A percentile compares a stretch with the other conserved stretches of the same genome.
phyloP scores from a whole-genome alignment of 1,139 yeast species.

The Zygosaccharomyces sapae region DNA sequence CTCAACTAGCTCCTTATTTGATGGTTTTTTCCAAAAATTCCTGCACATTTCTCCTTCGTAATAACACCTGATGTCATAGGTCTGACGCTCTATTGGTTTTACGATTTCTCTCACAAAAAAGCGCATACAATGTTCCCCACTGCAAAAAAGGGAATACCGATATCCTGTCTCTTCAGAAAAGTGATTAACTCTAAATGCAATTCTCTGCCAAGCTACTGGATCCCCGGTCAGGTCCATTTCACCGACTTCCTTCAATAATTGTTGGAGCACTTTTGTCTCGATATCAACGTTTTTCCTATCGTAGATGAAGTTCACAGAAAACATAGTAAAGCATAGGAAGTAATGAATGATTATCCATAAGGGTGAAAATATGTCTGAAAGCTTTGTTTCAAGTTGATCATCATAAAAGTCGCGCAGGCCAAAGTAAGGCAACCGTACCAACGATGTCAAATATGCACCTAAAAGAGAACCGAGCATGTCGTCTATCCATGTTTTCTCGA shows the following conservation, averaged over 20 bases:
- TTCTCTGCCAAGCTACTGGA: slow-evolving; percentile 1
- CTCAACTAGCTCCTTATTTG: neutral
- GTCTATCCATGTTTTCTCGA: neutral
- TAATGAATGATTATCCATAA: neutral
- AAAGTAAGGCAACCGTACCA: neutral
- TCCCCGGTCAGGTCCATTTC: neutral
- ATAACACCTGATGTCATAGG: neutral
- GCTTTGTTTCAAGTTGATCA: neutral
- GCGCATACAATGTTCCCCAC: slow-evolving; percentile 1
- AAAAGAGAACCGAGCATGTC: neutral
- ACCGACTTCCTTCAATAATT: neutral
- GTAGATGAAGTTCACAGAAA: neutral
- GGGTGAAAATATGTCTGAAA: neutral
- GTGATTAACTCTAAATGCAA: neutral
- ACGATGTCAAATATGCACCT: neutral
- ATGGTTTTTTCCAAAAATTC: neutral
- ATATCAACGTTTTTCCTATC: neutral
- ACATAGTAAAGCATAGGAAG: neutral
- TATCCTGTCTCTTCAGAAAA: neutral
- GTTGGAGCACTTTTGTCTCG: neutral
- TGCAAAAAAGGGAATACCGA: neutral
- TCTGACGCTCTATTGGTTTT: neutral
- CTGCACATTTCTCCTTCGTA: neutral
- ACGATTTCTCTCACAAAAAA: slow-evolving; percentile 1
- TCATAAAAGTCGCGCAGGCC: neutral